Evolutionary conservation across 139 green algal genomes (phyloP).

Genomic region (Chlorella vulgaris): DNA sequence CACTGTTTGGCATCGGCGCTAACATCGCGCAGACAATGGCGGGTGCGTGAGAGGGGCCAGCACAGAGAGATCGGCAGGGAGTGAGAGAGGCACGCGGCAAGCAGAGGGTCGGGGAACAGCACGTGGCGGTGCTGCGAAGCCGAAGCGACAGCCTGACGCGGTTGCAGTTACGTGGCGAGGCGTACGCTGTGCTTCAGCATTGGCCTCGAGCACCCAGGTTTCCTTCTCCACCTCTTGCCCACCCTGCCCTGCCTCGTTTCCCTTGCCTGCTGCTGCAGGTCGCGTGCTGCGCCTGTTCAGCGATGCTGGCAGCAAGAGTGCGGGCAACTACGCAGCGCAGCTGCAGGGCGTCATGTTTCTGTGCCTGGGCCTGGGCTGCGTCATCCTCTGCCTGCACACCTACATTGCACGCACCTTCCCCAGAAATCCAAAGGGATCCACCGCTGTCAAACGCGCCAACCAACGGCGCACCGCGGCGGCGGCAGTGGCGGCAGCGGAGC

Average conservation of each 20-base stretch:
- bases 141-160: too few species aligned
- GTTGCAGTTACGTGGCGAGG: too few species aligned
- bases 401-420: slow-evolving; percentile 54
- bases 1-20: slow-evolving; percentile 95
- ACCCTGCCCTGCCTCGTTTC: background rate
- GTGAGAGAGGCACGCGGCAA: background rate
- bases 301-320: background rate
- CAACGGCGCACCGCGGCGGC: background rate
- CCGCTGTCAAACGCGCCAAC: slow-evolving; percentile 9
- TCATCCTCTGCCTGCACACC: slow-evolving; percentile 51
- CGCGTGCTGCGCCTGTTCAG: slow-evolving; percentile 48
- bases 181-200: too few species aligned
- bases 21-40: slow-evolving; percentile 90
- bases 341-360: slow-evolving; percentile 50
- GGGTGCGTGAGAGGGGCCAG: slow-evolving; percentile 41
- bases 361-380: slow-evolving; percentile 35
- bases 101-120: too few species aligned
- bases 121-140: too few species aligned
- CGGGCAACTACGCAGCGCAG: slow-evolving; percentile 39
- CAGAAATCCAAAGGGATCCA: slow-evolving; percentile 42
- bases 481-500: background rate
- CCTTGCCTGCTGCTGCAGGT: slow-evolving; percentile 7
- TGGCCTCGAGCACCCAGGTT: background rate
- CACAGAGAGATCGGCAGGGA: background rate
- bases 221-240: background rate